Evolutionary conservation across 805 yeast species (phyloP), one percentile per base, ranked within the genome.

Genomic region (Scheffersomyces stipitis): DNA sequence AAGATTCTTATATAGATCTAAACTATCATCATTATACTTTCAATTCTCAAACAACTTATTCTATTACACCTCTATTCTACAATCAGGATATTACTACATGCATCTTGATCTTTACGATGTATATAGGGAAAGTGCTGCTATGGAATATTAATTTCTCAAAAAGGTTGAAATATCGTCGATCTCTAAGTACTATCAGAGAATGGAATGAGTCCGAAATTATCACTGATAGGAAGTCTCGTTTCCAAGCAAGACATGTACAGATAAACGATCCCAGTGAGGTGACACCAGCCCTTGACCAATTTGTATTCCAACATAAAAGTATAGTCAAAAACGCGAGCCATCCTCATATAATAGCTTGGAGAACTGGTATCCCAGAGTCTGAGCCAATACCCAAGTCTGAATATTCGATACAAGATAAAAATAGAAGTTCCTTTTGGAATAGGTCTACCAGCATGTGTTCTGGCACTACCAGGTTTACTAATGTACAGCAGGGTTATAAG

Each of bases 331-430:
- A 48, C 20, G 85, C 95, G 0, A 65, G 82, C 4, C 96, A 86
- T 57, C 86, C 83, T 4, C 73, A 76, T 34, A 86, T 86, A 69
- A 69, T 73, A 33, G 95, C 95, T 0, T 85, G 88, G 87, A 69
- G 85, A 54, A 71, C 77, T 2, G 45, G 40, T 3, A 24, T 16
- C 16, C 13, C 14, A 15, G 31, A 20, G 10, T 7, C 24, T 20
- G 8, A 22, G 26, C 26, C 12, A 22, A 9, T 22, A 8, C 12
- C 8, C 26, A 8, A 12, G 12, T 8, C 26, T 7, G 8, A 28
- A 17, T 15, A 8, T 15, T 15, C n/a, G 35, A 28, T 12, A 27
- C 18, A 23, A 8, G 28, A 23, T 1, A 6, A 22, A 32, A 18
- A 4, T 10, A 14, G 28, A 7, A 24, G 31, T 4, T 4, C 18